Base-by-base conservation (phyloP, 2,329 filamentous ascomycete genomes). In the Penicillium sp. region DNA sequence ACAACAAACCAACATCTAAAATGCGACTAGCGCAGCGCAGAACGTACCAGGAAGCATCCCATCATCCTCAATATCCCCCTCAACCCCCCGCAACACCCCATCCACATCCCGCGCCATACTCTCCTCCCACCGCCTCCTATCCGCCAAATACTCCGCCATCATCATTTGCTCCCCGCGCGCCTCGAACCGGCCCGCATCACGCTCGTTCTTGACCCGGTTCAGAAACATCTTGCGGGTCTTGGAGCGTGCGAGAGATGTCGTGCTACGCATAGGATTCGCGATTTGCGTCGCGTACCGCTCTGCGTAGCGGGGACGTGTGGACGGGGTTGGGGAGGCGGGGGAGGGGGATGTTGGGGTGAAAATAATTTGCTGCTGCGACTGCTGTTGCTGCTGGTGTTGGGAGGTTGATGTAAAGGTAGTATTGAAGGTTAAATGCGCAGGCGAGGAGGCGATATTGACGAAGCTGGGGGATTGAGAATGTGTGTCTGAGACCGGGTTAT, bases 161-260 rank as follows among this genome's bases (percentile, higher is more conserved):
- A 75, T 77, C 61, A 78, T 74, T 73, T 75, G 79, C 69, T 75
- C 83, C 66, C 75, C 79, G 65, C 73, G 78, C 65, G 70, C 71
- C 63, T 78, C 75, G 58, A 77, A 78, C 8, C 76, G 73, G 0
- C 71, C 74, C 38, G 72, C 68, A 15, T 80, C 78, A 33, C 80
- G 77, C 45, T 75, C 74, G n/a, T 69, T 70, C 53, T 75, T 76
- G 19, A 82, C 72, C 24, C 76, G 75, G 64, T 80, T 80, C 3
- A 81, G 66, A 58, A 81, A 82, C 49, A 73, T 70, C 24, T 72
- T 73, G 55, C 77, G 77, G 28, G 76, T 74, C 37, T 75, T 72
- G 12, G 73, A 72, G 57, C 75, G 75, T 53, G 73, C 70, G 5
- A 73, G 70, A 1, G 72, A 70, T 0, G 69, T 64, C 2, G 72